These are phyloP conservation scores for Lenwebbia sp. DNA, from an alignment of 345 rosid genomes.

Conservation along the genomic window DNA sequence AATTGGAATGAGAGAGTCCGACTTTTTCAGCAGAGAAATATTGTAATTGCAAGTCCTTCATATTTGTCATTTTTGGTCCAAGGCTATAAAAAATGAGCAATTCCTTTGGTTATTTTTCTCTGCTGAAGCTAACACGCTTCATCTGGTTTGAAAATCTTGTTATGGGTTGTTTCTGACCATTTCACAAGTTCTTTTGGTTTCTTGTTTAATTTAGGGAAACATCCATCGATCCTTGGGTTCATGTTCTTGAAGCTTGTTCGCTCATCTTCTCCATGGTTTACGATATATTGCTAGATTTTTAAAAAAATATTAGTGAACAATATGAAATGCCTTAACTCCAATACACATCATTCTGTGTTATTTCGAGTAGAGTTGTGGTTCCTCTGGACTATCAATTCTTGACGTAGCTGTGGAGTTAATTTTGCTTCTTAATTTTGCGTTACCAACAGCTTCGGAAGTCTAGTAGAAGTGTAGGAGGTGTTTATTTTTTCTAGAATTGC, in stretches of 20 bases:
- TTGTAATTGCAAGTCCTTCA: neutral
- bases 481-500: neutral
- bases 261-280: neutral
- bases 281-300: neutral
- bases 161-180: neutral
- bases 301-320: neutral
- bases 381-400: neutral
- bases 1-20: neutral
- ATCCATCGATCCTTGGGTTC: neutral
- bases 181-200: neutral
- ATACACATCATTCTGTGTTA: too few species aligned
- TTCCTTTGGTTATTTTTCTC: neutral
- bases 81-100: neutral
- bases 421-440: neutral
- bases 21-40: neutral
- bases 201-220: neutral
- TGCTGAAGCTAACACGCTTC: neutral
- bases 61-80: neutral
- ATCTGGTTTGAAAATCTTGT: neutral
- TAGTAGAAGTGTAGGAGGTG: neutral
- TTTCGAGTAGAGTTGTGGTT: too few species aligned
- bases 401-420: neutral
- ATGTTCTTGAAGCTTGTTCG: neutral
- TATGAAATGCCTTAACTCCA: neutral
- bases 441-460: neutral